Evolutionary conservation across 2,329 filamentous ascomycete genomes (phyloP), one percentile per base, ranked within the genome.

Genomic region (Verticillium alfalfae): DNA sequence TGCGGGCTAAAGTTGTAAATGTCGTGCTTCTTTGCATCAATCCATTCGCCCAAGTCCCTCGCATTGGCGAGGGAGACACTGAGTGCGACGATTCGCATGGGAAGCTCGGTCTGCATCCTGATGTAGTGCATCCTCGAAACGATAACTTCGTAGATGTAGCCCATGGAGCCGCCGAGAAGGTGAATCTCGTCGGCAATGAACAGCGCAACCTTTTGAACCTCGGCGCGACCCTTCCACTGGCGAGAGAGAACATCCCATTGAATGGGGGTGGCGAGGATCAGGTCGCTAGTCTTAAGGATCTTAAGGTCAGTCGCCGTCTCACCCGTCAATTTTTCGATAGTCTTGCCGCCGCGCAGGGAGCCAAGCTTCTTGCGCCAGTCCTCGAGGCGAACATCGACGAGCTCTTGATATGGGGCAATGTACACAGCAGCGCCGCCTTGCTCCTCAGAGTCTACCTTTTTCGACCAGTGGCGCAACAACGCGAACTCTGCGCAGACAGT

Each of bases 111-210:
- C 73, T 97, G 92, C 1, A 92, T 89, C 62, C 92, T 89, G 72
- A 99, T 97, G 66, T 95, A 95, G 73, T 97, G 93, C 90, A 98
- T 97, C 59, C 95, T 89, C 64, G 95, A 97, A n/a, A 99, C 91
- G 59, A 99, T 88, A 59, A 95, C 91, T 79, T 99, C 95, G 75
- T 99, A 99, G 36, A 96, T 84, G 72, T 94, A 96, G 36, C 95
- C 96, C 65, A 87, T 84, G 59, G 89, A 86, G 15, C 93, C 93
- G 63, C 94, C 95, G 36, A 99, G 82, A 80, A 98, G 88, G 72
- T 99, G 95, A 60, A 99, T 81, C 72, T 98, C 94, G 73, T 99
- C 96, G 1, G 94, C 93, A 67, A 99, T 93, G 73, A 99, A 93
- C 0, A 99, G 81, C 68, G 93, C 87, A 22, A 98, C 90, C 3